Percentiles rank a stretch among this genome's conserved stretches.
phyloP scores from a whole-genome alignment of 805 yeast species.

The Pichia exigua region DNA sequence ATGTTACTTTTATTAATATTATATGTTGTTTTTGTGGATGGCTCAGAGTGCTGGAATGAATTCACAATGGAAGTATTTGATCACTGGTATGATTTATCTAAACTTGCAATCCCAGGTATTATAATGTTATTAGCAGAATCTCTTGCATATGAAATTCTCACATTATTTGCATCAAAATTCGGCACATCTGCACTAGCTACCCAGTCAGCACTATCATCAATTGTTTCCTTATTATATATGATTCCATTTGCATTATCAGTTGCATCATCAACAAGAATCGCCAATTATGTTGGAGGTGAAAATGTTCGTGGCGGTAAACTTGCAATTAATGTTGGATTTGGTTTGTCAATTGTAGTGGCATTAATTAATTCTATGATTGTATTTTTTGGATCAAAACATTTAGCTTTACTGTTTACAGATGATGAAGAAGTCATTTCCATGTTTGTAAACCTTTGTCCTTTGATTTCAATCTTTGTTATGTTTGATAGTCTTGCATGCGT shows the following conservation, averaged over 20 bases:
- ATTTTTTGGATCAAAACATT: constrained; percentile 36
- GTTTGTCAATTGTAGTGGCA: constrained; percentile 29
- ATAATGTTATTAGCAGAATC: constrained; percentile 50
- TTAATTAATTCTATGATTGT: constrained; percentile 37
- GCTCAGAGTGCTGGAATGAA: constrained; percentile 67
- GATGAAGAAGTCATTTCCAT: constrained; percentile 50
- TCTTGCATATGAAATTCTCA: constrained; percentile 50
- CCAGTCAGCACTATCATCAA: constrained; percentile 46
- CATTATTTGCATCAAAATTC: constrained; percentile 43
- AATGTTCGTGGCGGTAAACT: constrained; percentile 25
- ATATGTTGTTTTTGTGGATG: constrained; percentile 55
- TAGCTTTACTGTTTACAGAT: constrained; percentile 52
- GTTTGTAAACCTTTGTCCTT: constrained; percentile 52
- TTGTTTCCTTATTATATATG: constrained; percentile 45
- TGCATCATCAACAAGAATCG: constrained; percentile 48
- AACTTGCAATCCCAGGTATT: constrained; percentile 45
- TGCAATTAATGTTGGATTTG: constrained; percentile 37
- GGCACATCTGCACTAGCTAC: constrained; percentile 50
- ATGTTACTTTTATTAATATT: constrained; percentile 50
- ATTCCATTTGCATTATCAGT: constrained; percentile 52
- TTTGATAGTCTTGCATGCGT: constrained; percentile 66
- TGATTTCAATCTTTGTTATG: constrained; percentile 57
- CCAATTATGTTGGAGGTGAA: constrained; percentile 43
- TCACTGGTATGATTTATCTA: constrained; percentile 34
- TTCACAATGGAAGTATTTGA: constrained; percentile 28